phyloP scores from a whole-genome alignment of 768 basidiomycete genomes.

The Crucibulum laeve region DNA sequence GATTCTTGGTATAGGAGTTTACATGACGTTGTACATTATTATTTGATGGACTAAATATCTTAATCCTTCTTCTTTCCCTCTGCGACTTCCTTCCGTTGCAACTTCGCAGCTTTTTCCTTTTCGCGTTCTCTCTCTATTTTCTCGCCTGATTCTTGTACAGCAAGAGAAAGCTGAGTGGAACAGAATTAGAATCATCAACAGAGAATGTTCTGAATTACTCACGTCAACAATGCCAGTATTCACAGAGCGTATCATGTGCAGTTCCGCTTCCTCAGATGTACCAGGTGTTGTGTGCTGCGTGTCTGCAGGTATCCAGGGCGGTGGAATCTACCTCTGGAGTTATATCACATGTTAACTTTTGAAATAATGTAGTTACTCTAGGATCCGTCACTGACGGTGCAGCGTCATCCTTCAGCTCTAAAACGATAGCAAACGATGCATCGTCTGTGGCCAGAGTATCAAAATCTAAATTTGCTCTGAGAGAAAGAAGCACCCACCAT shows the following conservation, averaged over 20 bases:
- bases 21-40: background rate
- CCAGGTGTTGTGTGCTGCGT: constrained; percentile 66
- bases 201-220: constrained; percentile 12
- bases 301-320: constrained; percentile 79
- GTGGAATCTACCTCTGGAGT: constrained; percentile 11
- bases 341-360: background rate
- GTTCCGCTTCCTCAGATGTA: constrained; percentile 58
- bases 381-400: constrained; percentile 47
- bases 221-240: constrained; percentile 84
- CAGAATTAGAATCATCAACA: constrained; percentile 1
- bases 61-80: constrained; percentile 14
- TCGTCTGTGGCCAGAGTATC: constrained; percentile 40
- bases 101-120: constrained; percentile 14
- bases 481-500: constrained; percentile 30
- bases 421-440: constrained; percentile 74
- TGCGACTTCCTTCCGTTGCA: constrained; percentile 11
- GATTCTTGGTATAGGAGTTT: background rate
- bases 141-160: constrained; percentile 75
- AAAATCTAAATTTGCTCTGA: background rate
- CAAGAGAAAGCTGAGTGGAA: constrained; percentile 56
- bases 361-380: constrained; percentile 28
- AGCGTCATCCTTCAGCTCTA: constrained; percentile 71
- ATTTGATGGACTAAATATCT: constrained; percentile 8
- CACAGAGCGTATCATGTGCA: constrained; percentile 74
- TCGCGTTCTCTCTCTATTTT: constrained; percentile 44